Evolutionary conservation across 2,329 filamentous ascomycete genomes (phyloP).

Genomic region (Coleophoma crateriformis): DNA sequence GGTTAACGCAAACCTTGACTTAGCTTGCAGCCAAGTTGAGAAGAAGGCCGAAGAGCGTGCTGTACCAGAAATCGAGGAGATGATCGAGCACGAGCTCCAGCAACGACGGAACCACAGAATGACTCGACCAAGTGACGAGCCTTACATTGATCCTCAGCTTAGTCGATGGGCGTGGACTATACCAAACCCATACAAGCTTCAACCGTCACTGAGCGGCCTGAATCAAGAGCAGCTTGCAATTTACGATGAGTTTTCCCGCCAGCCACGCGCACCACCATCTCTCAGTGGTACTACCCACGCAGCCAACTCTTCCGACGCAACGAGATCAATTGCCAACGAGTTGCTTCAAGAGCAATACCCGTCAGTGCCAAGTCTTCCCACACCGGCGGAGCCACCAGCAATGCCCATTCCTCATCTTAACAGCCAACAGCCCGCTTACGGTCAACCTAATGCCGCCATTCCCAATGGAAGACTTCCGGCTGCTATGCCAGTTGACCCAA

Average conservation of each 20-base stretch:
- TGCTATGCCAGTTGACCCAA: constrained; percentile 39
- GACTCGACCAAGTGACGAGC: constrained; percentile 66
- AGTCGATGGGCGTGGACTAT: constrained; percentile 93
- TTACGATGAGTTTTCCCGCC: constrained; percentile 91
- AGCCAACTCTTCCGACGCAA: constrained; percentile 54
- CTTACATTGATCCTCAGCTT: constrained; percentile 75
- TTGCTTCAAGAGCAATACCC: constrained; percentile 58
- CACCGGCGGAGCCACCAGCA: constrained; percentile 52
- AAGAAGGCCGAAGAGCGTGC: constrained; percentile 93
- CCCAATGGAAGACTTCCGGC: constrained; percentile 45
- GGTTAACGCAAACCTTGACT: constrained; percentile 94
- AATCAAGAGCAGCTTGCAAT: constrained; percentile 92
- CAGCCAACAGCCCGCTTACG: constrained; percentile 49
- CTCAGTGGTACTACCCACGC: constrained; percentile 49
- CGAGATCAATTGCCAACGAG: constrained; percentile 57
- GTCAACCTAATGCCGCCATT: constrained; percentile 42
- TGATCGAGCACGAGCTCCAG: constrained; percentile 78
- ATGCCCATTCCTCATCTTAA: constrained; percentile 35
- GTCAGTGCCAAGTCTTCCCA: constrained; percentile 50
- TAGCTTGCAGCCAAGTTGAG: constrained; percentile 90
- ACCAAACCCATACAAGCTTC: constrained; percentile 86
- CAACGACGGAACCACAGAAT: constrained; percentile 70
- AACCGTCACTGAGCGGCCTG: constrained; percentile 63
- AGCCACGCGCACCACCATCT: constrained; percentile 61
- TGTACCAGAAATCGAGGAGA: constrained; percentile 88